Evolutionary conservation across 2,329 filamentous ascomycete species (phyloP), one percentile per base, ranked within the genome.

Genomic region (Hymenoscyphus infarciens): DNA sequence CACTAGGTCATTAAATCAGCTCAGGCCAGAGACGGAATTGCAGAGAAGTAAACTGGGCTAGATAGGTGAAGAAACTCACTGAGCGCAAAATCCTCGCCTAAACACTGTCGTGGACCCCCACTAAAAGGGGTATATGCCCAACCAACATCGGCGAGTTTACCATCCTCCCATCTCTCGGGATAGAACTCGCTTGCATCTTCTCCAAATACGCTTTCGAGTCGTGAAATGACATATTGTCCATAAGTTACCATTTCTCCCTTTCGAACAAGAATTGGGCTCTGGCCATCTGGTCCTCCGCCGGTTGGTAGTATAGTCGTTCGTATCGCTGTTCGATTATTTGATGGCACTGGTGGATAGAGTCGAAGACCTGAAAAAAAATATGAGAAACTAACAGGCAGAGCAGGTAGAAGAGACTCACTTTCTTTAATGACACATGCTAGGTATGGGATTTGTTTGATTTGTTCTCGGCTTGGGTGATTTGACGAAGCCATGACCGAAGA

Each of bases 401-500:
- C 11, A 31, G 27, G 45, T 4, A 19, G 8, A 8, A 7, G 53
- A 16, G n/a, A 59, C 65, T 57, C 31, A 68, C 65, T 66, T 56
- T 68, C 67, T 61, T 66, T 67, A 25, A 68, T 56, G 1, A 68
- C 59, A 60, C 56, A 62, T 27, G 60, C 22, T 38, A 67, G 63
- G 52, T 52, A 68, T 45, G 59, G 57, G 61, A 66, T 63, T 22
- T 45, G 56, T 31, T 45, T 58, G 29, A 67, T 64, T 33, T 60
- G 61, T 11, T 60, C 58, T 25, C 61, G 38, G 53, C 25, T 60
- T 7, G n/a, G 56, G 49, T 31, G 31, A 8, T 62, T 72, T 77
- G 76, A 76, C 71, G 80, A 78, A 55, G 80, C 85, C 61, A 87
- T 66, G 13, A 83, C 80, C 72, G 78, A 82, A 1, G 63, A 60